A percentile compares a stretch with the other conserved stretches of the same genome.
Evolutionary conservation across 176 grass and related monocot genomes (phyloP).

Genomic region (Aegilops sharonensis): DNA sequence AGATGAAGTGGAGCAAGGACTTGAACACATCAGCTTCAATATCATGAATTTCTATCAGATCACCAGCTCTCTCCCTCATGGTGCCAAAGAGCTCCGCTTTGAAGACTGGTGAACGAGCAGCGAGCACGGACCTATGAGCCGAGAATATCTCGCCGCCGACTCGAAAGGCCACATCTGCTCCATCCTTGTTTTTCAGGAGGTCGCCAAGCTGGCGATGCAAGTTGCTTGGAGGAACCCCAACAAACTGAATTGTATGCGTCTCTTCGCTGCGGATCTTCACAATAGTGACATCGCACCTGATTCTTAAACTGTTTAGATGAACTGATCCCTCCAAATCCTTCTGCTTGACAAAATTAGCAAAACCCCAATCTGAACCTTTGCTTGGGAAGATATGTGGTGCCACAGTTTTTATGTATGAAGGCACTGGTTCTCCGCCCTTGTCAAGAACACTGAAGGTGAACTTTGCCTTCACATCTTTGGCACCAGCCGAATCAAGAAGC

Average conservation of each 20-base stretch:
- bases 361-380: not conserved
- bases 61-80: not conserved
- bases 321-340: not conserved
- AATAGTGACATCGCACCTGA: not conserved
- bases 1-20: conserved; percentile 34
- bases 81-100: not conserved
- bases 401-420: not conserved
- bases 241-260: not conserved
- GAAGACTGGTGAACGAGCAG: not conserved
- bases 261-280: not conserved
- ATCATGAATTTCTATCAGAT: not conserved
- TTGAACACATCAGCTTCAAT: not conserved
- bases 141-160: not conserved
- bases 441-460: not conserved
- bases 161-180: not conserved
- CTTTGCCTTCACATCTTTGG: not conserved
- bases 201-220: not conserved
- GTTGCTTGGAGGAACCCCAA: not conserved
- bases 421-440: not conserved
- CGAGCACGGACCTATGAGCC: not conserved
- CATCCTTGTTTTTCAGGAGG: not conserved
- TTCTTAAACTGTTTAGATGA: not conserved
- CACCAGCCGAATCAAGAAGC: not conserved
- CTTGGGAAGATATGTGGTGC: not conserved
- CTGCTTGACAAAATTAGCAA: not conserved